Evolutionary conservation across 148 eudicot species (phyloP).

Genomic region (Mesembryanthemum crystallinum): DNA sequence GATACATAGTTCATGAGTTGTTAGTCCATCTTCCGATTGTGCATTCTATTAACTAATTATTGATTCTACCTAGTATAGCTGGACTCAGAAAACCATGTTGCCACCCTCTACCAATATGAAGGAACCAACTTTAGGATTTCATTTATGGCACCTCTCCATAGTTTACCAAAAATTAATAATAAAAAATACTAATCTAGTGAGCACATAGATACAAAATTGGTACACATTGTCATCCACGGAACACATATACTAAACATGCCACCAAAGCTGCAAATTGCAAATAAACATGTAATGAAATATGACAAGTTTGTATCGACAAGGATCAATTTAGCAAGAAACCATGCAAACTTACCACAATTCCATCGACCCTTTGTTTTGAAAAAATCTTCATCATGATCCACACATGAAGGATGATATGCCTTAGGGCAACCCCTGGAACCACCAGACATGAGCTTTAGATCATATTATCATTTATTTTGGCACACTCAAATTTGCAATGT

Average conservation of each 20-base stretch:
- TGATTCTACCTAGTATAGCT: too few species aligned
- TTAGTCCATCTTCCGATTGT: too few species aligned
- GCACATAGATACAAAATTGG: neutral
- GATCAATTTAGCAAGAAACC: neutral
- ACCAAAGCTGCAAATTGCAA: neutral
- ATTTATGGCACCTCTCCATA: too few species aligned
- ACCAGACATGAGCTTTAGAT: slow-evolving; percentile 15
- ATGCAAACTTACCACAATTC: slow-evolving; percentile 69
- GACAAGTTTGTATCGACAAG: neutral
- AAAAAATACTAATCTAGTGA: slow-evolving; percentile 1
- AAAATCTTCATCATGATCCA: slow-evolving; percentile 77
- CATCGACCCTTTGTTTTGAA: slow-evolving; percentile 81
- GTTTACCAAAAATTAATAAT: too few species aligned
- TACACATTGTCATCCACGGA: too few species aligned
- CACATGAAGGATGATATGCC: slow-evolving; percentile 95
- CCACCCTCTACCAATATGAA: too few species aligned
- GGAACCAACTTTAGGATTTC: too few species aligned
- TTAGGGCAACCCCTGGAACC: slow-evolving; percentile 78
- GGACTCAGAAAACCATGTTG: too few species aligned
- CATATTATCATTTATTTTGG: slow-evolving; percentile 1
- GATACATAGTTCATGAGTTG: too few species aligned
- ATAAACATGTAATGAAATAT: neutral
- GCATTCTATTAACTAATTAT: too few species aligned
- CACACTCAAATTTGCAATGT: neutral
- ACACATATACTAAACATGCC: neutral